Base-by-base conservation (phyloP, 2,329 filamentous ascomycete species). In the Tricladium varicosporioides region DNA sequence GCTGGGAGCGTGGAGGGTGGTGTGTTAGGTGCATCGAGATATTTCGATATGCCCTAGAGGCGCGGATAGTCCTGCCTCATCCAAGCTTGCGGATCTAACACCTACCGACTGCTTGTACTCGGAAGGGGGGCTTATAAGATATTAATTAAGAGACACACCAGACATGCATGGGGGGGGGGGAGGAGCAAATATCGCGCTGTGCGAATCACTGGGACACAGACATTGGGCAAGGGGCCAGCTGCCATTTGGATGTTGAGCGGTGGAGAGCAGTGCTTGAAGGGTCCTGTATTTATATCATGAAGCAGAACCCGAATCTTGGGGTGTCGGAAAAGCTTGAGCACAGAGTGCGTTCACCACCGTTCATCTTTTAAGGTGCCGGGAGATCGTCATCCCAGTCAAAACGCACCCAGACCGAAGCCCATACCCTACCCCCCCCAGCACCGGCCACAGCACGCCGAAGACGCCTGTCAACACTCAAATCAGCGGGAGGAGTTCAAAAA, bases 21-120 rank as follows among this genome's bases (percentile, higher is more conserved):
- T 27, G 19, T 18, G 16, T 5, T 5, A 22, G 1, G 5, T 48
- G 33, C 47, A 11, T 47, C 16, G 33, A 16, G 22, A 27, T 27
- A 19, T 45, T 36, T 47, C 33, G 36, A 33, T 14, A 4, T 27
- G 22, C 22, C 22, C 22, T 27, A 27, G 22, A 27, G 22, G 22
- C 22, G 22, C 27, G 31, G 9, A 14, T 22, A 19, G 13, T 48
- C 15, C 42, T 15, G 10, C 19, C 18, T 42, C 19, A 27, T 54
- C 45, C 53, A 43, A 54, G 48, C 33, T 5, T 40, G n/a, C 42
- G 53, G 53, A 56, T 51, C 40, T 15, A 51, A 33, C 48, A 43
- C 48, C 16, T 54, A 54, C 53, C 53, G 53, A 50, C 32, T 32
- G 46, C 47, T n/a, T 54, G 53, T 54, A 11, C 19, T 19, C 48